These are phyloP conservation scores for Cyberlindnera mrakii DNA, from an alignment of 805 yeast genomes.

Conservation along the genomic window DNA sequence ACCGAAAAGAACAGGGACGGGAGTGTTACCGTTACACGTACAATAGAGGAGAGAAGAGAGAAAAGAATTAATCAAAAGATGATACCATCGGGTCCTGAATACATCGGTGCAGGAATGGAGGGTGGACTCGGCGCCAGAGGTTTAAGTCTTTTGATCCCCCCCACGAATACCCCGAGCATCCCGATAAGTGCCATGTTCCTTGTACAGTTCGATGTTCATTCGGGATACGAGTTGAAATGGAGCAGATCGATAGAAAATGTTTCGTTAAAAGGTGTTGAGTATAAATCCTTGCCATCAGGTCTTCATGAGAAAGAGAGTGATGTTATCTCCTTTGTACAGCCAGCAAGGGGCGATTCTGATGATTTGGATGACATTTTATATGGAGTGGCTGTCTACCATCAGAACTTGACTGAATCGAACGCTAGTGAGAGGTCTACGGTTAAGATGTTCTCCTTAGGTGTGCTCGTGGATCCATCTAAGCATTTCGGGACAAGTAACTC, in stretches of 20 bases:
- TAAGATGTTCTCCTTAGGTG: constrained; percentile 60
- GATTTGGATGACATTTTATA: constrained; percentile 24
- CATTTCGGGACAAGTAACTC: background rate
- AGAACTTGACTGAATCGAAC: constrained; percentile 29
- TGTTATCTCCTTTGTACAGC: constrained; percentile 44
- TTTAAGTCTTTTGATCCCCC: constrained; percentile 1
- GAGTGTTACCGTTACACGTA: no score
- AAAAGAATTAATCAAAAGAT: background rate
- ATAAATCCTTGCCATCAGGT: constrained; percentile 65
- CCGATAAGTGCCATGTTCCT: constrained; percentile 40
- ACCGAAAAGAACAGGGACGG: no score
- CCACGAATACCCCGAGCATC: constrained; percentile 8
- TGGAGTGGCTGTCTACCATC: constrained; percentile 49
- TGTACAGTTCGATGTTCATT: constrained; percentile 45
- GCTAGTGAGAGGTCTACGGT: constrained; percentile 36
- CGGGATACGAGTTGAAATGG: constrained; percentile 47
- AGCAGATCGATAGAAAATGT: constrained; percentile 25
- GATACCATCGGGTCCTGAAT: background rate
- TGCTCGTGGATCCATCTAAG: constrained; percentile 41
- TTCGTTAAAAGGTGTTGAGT: constrained; percentile 45
- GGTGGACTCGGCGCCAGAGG: background rate
- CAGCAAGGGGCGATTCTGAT: constrained; percentile 21
- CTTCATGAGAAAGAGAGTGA: constrained; percentile 48
- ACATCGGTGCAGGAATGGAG: background rate
- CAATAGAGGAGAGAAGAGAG: no score